Base-by-base conservation (phyloP, 179 eudicot species). In the Heliamphora pulchella region DNA sequence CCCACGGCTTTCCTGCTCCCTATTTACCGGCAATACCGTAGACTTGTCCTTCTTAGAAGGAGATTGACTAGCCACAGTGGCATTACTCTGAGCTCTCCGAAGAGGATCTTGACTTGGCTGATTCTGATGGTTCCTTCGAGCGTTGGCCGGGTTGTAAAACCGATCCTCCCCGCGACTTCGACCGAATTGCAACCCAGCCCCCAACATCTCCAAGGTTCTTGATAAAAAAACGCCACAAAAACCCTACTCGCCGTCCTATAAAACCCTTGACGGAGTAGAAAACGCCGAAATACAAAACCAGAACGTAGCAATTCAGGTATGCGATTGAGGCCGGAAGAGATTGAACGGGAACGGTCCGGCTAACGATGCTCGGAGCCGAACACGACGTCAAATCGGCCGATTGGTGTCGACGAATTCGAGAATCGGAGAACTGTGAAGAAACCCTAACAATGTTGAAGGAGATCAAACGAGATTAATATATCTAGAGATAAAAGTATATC, bases 181-280 rank as follows among this genome's bases (percentile, higher is more conserved):
- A 72, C 88, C 89, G 75, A 90, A 90, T 81, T 89, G 91, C 86
- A 93, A 80, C 39, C 97, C 98, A 44, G 93, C 87, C n/a, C 97
- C 96, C 82, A 91, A 86, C 98, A 95, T 95, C 79, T 80, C 68
- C 76, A 64, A 11, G 62, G 1, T 4, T 22, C 65, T 53, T 9
- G 2, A 79, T 55, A 8, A 68, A 68, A 8, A 68, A 66, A 13
- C 50, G n/a, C 10, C 54, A 48, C 64, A 11, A 61, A 71, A 72
- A 59, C 58, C 59, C 61, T 48, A 18, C 3, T 50, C 59, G n/a
- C 39, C 72, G 73, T 53, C 50, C 74, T 63, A 44, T 51, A 54
- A 59, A 51, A 73, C 71, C 63, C 63, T 44, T n/a, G 59, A 10
- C 59, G 8, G 15, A 13, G 10, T 9, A 3, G 41, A 8, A 5